Base-by-base conservation (phyloP, 768 basidiomycete species). In the Tulasnella sp. region DNA sequence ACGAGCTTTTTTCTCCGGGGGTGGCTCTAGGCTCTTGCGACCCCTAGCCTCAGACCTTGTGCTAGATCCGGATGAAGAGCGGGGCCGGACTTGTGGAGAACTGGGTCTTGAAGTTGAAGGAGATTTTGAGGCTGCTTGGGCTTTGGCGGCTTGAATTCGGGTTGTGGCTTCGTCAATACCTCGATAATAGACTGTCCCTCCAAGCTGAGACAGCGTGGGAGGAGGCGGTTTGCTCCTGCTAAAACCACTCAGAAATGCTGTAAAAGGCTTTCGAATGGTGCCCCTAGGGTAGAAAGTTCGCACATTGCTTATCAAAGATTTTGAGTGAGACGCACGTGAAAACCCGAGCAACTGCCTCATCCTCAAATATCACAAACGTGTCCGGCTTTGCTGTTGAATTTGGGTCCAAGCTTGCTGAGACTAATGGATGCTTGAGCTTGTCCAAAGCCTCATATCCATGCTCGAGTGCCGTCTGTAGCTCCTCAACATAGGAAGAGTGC, bases 401-500 rank as follows among this genome's bases (percentile, higher is more conserved):
- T 16, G 49, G 49, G 19, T 51, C 37, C 4, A n/a, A 12, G 25
- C 27, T 31, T 31, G 39, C 37, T 19, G 28, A 15, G 4, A 61
- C 50, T 13, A 69, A 50, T 4, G 56, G 62, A 48, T 62, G 61
- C 37, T 65, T 64, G 1, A 70, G 62, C 57, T 70, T 70, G 40
- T 68, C 68, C 41, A 66, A 65, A 1, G 64, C 69, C 4, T 65
- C 62, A 7, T 59, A 35, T 10, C 69, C 65, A 33, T 60, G 56
- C 28, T 62, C 58, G 3, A 65, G 57, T 5, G 68, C 68, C 8
- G 64, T 63, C 8, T 63, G 60, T n/a, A 70, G 59, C 53, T 70
- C 69, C 24, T 65, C 56, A 28, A 63, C 60, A 50, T 70, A 70
- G 12, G 65, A 66, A 19, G 66, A 60, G 52, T 59, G 39, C 63